These are phyloP conservation scores for Hygrocybe coccinea DNA, from an alignment of 768 basidiomycete species.

Conservation along the genomic window DNA sequence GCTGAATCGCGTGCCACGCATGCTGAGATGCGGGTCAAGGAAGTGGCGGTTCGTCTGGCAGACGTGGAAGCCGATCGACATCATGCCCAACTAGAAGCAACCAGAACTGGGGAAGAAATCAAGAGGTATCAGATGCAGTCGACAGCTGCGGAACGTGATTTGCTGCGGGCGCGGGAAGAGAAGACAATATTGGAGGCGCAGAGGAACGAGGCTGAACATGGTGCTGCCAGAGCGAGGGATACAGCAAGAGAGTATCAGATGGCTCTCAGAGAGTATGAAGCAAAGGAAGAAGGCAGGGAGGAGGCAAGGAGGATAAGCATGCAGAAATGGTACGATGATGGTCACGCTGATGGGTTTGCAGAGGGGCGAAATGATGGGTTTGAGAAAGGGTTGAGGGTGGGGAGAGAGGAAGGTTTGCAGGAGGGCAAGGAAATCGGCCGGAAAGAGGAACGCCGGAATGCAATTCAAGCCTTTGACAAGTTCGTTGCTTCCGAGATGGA, in stretches of 20 bases:
- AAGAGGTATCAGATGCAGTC: constrained; percentile 44
- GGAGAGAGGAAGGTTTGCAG: constrained; percentile 33
- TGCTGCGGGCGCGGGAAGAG: constrained; percentile 33
- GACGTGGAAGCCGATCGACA: constrained; percentile 40
- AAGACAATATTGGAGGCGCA: constrained; percentile 30
- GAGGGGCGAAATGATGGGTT: constrained; percentile 45
- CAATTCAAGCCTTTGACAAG: constrained; percentile 20
- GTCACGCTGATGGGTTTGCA: constrained; percentile 42
- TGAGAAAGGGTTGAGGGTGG: constrained; percentile 31
- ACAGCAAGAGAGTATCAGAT: constrained; percentile 39
- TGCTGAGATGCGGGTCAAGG: constrained; percentile 46
- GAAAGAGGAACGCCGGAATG: constrained; percentile 49
- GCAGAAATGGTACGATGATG: constrained; percentile 42
- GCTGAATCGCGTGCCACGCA: constrained; percentile 47
- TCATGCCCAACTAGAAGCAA: constrained; percentile 29
- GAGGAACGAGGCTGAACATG: constrained; percentile 41
- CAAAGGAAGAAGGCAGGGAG: constrained; percentile 38
- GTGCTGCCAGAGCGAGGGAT: constrained; percentile 40
- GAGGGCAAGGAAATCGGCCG: constrained; percentile 41
- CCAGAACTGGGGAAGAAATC: constrained; percentile 36
- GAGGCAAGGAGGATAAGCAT: constrained; percentile 39
- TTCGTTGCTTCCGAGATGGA: constrained; percentile 35
- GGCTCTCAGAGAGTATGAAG: constrained; percentile 42
- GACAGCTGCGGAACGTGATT: constrained; percentile 43
- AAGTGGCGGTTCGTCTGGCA: constrained; percentile 34